These are phyloP conservation scores for Allomyces macrogynus DNA, from an alignment of 192 early-diverging fungal species.

Conservation along the genomic window DNA sequence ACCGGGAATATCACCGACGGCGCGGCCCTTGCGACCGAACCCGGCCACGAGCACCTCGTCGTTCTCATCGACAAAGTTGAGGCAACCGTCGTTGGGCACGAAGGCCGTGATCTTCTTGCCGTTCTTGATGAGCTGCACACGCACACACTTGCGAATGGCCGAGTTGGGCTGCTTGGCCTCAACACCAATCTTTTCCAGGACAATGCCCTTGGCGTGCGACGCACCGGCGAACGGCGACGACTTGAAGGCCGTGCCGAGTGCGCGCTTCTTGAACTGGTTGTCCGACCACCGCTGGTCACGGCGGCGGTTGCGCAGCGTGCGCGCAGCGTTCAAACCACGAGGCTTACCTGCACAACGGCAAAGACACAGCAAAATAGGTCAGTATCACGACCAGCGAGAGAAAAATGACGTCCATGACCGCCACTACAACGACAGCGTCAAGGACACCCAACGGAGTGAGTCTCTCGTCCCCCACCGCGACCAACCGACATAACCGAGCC, in stretches of 20 bases:
- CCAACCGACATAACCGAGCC: no score
- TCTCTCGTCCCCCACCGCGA: no score
- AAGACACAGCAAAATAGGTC: no score
- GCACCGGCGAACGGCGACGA: conserved; percentile 98
- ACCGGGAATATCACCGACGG: conserved; percentile 99
- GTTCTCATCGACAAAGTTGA: conserved; percentile 99
- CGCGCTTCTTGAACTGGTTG: conserved; percentile 96
- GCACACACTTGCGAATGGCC: conserved; percentile 99
- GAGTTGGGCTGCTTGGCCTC: conserved; percentile 99
- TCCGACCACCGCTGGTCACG: conserved; percentile 98
- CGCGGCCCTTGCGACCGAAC: conserved; percentile 99
- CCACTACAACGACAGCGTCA: no score
- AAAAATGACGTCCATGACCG: no score
- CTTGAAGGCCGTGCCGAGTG: conserved; percentile 94
- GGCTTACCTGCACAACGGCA: conserved; percentile 52
- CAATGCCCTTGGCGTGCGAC: conserved; percentile 99
- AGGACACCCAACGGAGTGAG: no score
- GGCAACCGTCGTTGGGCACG: conserved; percentile 99
- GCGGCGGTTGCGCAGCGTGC: conserved; percentile 93
- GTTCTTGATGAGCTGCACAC: conserved; percentile 99
- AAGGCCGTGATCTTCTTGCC: conserved; percentile 99
- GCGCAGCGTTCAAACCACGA: conserved; percentile 95
- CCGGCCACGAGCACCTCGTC: conserved; percentile 99
- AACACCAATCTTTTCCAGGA: conserved; percentile 99
- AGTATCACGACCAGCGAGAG: no score